Conservation (phyloP, 345 rosid species). For the Acer negundo region DNA sequence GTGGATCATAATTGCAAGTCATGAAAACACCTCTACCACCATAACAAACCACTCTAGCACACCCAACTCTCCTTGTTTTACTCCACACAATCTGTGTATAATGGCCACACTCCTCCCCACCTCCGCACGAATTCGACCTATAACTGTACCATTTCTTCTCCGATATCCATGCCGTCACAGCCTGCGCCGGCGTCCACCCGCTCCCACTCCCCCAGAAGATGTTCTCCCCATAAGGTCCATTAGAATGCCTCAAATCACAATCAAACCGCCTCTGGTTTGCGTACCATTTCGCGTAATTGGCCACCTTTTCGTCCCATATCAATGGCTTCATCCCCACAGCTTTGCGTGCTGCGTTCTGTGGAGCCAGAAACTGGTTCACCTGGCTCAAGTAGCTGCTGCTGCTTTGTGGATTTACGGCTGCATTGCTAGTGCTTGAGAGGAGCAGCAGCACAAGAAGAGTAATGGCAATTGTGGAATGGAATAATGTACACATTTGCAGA, state of each 20-base stretch:
- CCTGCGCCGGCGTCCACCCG: conserved; percentile 70
- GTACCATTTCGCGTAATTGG: conserved; percentile 57
- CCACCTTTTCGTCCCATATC: conserved; percentile 58
- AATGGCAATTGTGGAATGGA: conserved; percentile 6
- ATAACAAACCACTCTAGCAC: conserved; percentile 59
- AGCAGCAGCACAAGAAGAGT: conserved; percentile 21
- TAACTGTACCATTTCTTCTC: conserved; percentile 61
- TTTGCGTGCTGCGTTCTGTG: conserved; percentile 69
- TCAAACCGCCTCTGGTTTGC: conserved; percentile 65
- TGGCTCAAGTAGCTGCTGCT: conserved; percentile 3
- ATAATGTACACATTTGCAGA: background rate
- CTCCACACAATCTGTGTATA: conserved; percentile 93
- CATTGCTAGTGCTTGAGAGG: conserved; percentile 17
- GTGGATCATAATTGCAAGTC: conserved; percentile 93
- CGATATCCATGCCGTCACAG: conserved; percentile 62
- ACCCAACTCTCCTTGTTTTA: conserved; percentile 59
- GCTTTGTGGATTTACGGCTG: background rate
- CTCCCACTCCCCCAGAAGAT: conserved; percentile 93
- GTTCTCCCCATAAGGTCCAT: conserved; percentile 89
- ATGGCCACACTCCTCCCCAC: conserved; percentile 74
- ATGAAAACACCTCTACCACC: conserved; percentile 72
- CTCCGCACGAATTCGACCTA: conserved; percentile 57
- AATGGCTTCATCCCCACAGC: conserved; percentile 50
- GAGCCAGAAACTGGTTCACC: conserved; percentile 53
- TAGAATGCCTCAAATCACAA: conserved; percentile 70